A percentile compares a stretch with the other conserved stretches of the same genome.
These are phyloP conservation scores for Ganoderma sp. DNA, from an alignment of 1,284 basidiomycete genomes.

Conservation along the genomic window DNA sequence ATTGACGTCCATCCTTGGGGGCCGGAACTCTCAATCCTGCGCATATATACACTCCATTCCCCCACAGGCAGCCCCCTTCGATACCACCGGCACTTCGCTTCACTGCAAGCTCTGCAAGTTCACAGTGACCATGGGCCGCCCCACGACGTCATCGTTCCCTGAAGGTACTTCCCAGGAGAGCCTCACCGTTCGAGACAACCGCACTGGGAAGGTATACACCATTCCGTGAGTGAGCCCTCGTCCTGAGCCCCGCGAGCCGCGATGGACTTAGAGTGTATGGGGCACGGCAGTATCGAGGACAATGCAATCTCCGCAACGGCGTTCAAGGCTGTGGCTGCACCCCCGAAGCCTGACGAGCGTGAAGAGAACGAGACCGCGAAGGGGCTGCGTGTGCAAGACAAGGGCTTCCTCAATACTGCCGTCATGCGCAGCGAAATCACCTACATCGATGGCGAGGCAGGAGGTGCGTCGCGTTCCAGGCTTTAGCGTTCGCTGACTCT, in stretches of 20 bases:
- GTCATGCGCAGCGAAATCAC: slow-evolving; percentile 83
- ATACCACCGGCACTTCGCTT: slow-evolving; percentile 1
- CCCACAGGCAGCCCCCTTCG: neutral
- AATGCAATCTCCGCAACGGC: slow-evolving; percentile 81
- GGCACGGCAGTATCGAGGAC: slow-evolving; percentile 64
- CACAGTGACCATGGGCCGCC: slow-evolving; percentile 52
- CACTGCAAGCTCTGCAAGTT: neutral
- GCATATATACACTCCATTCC: slow-evolving; percentile 10
- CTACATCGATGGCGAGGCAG: slow-evolving; percentile 86
- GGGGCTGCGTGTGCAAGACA: slow-evolving; percentile 78
- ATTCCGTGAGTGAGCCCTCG: slow-evolving; percentile 63
- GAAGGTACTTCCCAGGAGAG: slow-evolving; percentile 40
- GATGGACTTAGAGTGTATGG: neutral
- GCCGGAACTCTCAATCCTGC: neutral
- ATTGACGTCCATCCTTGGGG: slow-evolving; percentile 4
- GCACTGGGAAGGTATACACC: slow-evolving; percentile 79
- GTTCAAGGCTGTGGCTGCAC: slow-evolving; percentile 78
- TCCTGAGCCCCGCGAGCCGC: neutral
- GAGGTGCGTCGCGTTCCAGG: slow-evolving; percentile 50
- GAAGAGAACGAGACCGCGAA: slow-evolving; percentile 85
- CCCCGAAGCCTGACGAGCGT: slow-evolving; percentile 61
- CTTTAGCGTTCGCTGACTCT: neutral
- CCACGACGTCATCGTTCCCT: slow-evolving; percentile 38
- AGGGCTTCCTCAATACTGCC: slow-evolving; percentile 86
- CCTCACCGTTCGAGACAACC: slow-evolving; percentile 81